phyloP scores from a whole-genome alignment of 2,329 filamentous ascomycete species.

The Penicillium brasilianum region DNA sequence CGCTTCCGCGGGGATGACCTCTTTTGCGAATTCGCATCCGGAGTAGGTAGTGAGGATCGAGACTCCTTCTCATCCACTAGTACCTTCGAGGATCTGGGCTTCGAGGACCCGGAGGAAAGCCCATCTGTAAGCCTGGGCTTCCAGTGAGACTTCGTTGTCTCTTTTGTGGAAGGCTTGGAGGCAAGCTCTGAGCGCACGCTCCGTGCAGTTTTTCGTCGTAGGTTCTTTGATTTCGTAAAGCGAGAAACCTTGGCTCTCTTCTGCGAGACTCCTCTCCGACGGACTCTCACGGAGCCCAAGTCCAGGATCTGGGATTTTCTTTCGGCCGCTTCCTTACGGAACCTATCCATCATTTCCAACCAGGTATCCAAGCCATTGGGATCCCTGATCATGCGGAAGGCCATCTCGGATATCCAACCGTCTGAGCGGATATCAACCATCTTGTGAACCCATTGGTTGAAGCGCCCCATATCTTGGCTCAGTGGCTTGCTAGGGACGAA shows the following conservation, averaged over 20 bases:
- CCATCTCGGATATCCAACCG: background rate
- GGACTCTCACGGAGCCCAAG: constrained; percentile 8
- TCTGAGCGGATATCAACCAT: background rate
- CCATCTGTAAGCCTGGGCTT: background rate
- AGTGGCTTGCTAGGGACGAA: constrained; percentile 28
- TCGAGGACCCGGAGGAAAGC: background rate
- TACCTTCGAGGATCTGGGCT: background rate
- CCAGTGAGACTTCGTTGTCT: background rate
- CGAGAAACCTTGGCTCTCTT: background rate
- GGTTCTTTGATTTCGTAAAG: background rate
- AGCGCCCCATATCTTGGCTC: constrained; percentile 29
- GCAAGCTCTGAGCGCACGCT: background rate
- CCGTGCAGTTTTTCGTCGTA: background rate
- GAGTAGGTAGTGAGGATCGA: background rate
- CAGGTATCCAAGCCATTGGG: background rate
- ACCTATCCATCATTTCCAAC: background rate
- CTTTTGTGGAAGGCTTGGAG: background rate
- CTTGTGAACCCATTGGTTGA: constrained; percentile 24
- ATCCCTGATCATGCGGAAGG: background rate
- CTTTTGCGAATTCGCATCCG: background rate
- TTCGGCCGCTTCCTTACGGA: background rate
- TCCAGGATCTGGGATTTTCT: constrained; percentile 11
- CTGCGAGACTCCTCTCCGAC: background rate
- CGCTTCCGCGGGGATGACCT: background rate
- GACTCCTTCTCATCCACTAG: background rate